Evolutionary conservation across 192 early-diverging fungal genomes (phyloP).

Genomic region (Backusella westeae): DNA sequence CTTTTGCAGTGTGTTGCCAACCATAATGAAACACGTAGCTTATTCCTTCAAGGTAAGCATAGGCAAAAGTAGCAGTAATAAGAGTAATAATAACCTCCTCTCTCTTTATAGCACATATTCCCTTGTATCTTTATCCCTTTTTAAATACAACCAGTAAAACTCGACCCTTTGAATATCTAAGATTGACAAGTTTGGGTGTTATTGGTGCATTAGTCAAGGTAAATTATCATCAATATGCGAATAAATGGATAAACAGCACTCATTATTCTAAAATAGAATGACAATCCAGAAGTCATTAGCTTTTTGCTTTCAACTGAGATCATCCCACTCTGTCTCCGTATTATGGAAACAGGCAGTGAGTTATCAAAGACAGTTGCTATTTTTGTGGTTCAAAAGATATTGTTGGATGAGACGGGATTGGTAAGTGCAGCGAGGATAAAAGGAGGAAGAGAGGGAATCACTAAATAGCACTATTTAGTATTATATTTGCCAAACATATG

Average conservation of each 20-base stretch:
- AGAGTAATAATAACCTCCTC: background rate
- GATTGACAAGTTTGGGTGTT: slow-evolving; percentile 91
- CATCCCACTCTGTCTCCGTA: slow-evolving; percentile 95
- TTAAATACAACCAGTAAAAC: slow-evolving; percentile 95
- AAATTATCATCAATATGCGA: background rate
- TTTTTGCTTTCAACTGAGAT: slow-evolving; percentile 97
- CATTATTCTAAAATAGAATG: slow-evolving; percentile 52
- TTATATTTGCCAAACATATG: slow-evolving; percentile 89
- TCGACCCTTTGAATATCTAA: slow-evolving; percentile 93
- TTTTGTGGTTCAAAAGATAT: slow-evolving; percentile 97
- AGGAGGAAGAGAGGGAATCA: slow-evolving; percentile 24
- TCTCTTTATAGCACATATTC: slow-evolving; percentile 77
- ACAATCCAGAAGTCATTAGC: slow-evolving; percentile 93
- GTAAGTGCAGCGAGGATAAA: slow-evolving; percentile 32
- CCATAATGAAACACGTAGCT: slow-evolving; percentile 84
- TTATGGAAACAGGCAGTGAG: slow-evolving; percentile 97
- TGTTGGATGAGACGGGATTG: slow-evolving; percentile 91
- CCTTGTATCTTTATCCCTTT: slow-evolving; percentile 96
- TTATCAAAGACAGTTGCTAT: slow-evolving; percentile 99
- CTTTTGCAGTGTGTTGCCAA: slow-evolving; percentile 95
- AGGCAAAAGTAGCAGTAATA: background rate
- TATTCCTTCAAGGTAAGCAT: slow-evolving; percentile 72
- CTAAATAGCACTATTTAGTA: slow-evolving; percentile 18
- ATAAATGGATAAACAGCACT: background rate
- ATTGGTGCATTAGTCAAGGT: slow-evolving; percentile 97